Percentiles rank a stretch among this genome's conserved stretches.
phyloP scores from a whole-genome alignment of 352 stramenopile genomes.

The Globisporangium irregulare region DNA sequence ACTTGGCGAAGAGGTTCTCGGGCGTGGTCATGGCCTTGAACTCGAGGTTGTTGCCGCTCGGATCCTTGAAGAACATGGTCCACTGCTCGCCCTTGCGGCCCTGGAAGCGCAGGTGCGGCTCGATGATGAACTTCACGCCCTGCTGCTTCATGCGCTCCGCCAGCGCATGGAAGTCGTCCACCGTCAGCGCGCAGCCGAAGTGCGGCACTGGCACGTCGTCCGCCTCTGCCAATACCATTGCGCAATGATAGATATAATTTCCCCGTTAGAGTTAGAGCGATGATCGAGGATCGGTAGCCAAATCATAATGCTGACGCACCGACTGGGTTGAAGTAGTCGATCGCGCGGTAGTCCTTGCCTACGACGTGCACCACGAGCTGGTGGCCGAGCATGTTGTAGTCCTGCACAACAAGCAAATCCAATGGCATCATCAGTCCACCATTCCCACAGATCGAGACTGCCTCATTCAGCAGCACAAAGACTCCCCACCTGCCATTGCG shows the following conservation, averaged over 20 bases:
- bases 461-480: background rate
- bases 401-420: conserved; percentile 31
- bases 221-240: conserved; percentile 57
- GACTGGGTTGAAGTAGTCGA: conserved; percentile 96
- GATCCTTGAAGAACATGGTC: conserved; percentile 99
- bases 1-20: conserved; percentile 98
- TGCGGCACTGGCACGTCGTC: conserved; percentile 98
- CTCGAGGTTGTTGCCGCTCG: conserved; percentile 97
- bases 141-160: conserved; percentile 74
- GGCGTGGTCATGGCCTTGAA: conserved; percentile 98
- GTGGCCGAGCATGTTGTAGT: conserved; percentile 89
- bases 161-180: conserved; percentile 91
- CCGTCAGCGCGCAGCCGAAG: conserved; percentile 91
- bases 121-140: conserved; percentile 93
- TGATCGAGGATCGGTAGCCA: background rate
- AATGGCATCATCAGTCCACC: background rate
- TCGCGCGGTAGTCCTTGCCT: conserved; percentile 87
- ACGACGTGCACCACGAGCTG: conserved; percentile 91
- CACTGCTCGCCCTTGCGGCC: conserved; percentile 96
- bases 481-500: conserved; percentile 88
- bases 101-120: conserved; percentile 94
- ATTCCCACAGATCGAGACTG: background rate
- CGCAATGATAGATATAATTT: background rate
- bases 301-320: conserved; percentile 32
- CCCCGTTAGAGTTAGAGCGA: background rate